Evolutionary conservation across 208 protist genomes (phyloP), one percentile per base, ranked within the genome.

Genomic region (Crithidia bombi): DNA sequence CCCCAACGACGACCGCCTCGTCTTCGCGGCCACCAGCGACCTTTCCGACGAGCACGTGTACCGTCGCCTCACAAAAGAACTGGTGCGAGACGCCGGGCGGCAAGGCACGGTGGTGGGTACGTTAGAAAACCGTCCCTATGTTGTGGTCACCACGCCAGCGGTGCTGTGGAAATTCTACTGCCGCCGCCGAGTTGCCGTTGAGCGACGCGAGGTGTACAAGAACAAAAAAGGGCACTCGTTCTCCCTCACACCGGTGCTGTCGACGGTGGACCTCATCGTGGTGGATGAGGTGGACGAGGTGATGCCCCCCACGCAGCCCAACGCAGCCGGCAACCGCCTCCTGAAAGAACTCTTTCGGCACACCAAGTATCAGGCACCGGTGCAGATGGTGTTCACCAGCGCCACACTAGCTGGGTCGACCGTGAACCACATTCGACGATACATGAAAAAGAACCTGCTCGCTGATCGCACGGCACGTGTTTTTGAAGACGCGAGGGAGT

Each of bases 281-380:
- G 89, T 97, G 43, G 92, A 97, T 57, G 92, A 97, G 76, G 89
- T 92, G 35, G 92, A 97, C 46, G 88, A 84, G 56, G 85, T 95
- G 49, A 89, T 95, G 76, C 89, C 89, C 23, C 76, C 87, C 12
- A 83, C 81, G 9, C 44, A 82, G 58, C 81, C 80, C 7, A 54
- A 68, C 51, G 92, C 89, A 19, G 70, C 89, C 2, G 92, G 92
- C 26, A 95, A 93, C 69, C 69, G 82, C 1, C 85, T 97, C 5
- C 75, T 97, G 59, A 89, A 87, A 72, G 86, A 97, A 73, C 72
- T 97, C 12, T 94, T 87, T 50, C 77, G 77, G 33, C 84, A 91
- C 74, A 78, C 84, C 26, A 94, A 94, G 82, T 97, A 94, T 46
- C 87, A 97, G 65, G 83, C 92, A 2, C 92, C 92, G 12, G 70